Base-by-base conservation (phyloP, 1,284 basidiomycete genomes). In the Vanrija humicola region DNA sequence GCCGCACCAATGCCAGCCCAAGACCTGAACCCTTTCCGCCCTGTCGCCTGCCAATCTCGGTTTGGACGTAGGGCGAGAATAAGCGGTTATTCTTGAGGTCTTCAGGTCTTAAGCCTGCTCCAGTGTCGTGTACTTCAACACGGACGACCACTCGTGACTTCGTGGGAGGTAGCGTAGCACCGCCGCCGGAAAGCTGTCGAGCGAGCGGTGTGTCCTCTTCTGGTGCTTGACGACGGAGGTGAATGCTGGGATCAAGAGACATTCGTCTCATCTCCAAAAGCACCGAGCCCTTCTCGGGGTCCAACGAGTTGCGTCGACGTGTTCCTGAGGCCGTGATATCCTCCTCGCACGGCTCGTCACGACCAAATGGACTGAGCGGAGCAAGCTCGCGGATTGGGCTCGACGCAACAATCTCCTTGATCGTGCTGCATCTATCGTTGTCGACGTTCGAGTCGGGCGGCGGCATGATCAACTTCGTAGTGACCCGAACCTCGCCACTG, bases 21-120 rank as follows among this genome's bases (percentile, higher is more conserved):
- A 92, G 78, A 5, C 90, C 90, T 0, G 88, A 90, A 4, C 90
- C 90, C 77, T 92, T 92, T 7, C 88, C 89, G 58, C 88, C 82
- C 78, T 93, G 90, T 64, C 85, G 81, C 56, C 87, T 81, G 8
- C 90, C 90, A 45, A 78, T 77, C 54, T 78, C 78, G 8, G 78
- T 80, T 54, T 78, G 73, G 21, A 74, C 69, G 55, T 74, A 76
- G 1, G 74, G 71, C 40, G 74, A 74, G 67, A 76, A 76, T 10
- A 76, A 59, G 8, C 70, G 68, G 48, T 73, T 69, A 48, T 87
- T 82, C 0, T 82, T 79, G 74, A 93, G 84, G 72, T 93, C 90
- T 63, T 80, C 79, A 46, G 80, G 69, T 40, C 81, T 80, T 62
- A 92, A 87, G 2, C 88, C 90, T 59, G 79, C 84, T 26, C 90